Evolutionary conservation across 2,329 filamentous ascomycete species (phyloP), one percentile per base, ranked within the genome.

Genomic region (Arthrobotrys entomopaga): DNA sequence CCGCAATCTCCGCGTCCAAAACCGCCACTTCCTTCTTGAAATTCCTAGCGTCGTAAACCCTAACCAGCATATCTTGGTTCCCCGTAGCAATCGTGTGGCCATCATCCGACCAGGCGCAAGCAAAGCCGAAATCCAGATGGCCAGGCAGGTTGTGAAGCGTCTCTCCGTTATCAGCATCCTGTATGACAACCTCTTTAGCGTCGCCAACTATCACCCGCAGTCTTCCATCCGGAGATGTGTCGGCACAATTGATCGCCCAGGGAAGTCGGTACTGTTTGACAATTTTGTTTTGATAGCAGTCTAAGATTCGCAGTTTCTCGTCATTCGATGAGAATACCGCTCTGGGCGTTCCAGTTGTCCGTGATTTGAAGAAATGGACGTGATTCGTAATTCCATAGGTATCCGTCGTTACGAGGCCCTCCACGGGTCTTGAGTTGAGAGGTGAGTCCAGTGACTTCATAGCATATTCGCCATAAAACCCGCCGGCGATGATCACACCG

Each of bases 81-180:
- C 89, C 91, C 0, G 91, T 93, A 11, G 91, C 91, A 19, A 93
- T 85, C 11, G 88, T 89, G 82, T 88, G 88, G 34, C 90, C 91
- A 79, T 93, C 89, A 61, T 90, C 88, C 16, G 90, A 89, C 91
- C 91, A 94, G 77, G 90, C 91, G 78, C 90, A 92, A 1, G 91
- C 88, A 78, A 93, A 94, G 1, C 88, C 90, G 77, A 86, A 90
- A 79, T 93, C 90, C 13, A 83, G 84, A 79, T 92, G 90, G 1
- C 89, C 88, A 2, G 83, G 81, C 1, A 93, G 85, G 24, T 82
- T 81, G 77, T 89, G 84, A 76, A 86, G 84, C 65, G 83, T 83
- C 71, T 85, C 82, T 82, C 13, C 90, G 88, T 11, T 86, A 65
- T 91, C 90, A 10, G 90, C 88, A 75, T 91, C 86, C 13, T 87